Conservation (phyloP, 495 filamentous ascomycete genomes). For the Cercophora samala region DNA sequence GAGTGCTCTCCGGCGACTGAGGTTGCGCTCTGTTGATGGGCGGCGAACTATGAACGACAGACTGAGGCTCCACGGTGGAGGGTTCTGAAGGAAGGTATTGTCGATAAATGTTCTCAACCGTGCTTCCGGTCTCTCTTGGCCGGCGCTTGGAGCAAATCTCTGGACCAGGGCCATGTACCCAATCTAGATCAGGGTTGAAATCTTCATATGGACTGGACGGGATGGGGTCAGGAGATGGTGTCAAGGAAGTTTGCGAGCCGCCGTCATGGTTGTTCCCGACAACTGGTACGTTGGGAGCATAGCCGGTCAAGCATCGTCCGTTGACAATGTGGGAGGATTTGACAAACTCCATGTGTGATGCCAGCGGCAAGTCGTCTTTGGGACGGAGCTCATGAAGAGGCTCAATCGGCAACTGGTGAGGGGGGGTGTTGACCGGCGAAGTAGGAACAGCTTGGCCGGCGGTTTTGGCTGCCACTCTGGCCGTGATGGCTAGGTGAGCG, state of each 20-base stretch:
- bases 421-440: slow-evolving; percentile 14
- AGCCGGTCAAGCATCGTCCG: slow-evolving; percentile 19
- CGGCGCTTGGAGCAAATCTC: slow-evolving; percentile 6
- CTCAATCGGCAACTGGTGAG: background rate
- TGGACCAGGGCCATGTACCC: background rate
- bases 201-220: background rate
- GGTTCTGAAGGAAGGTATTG: slow-evolving; percentile 26
- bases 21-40: background rate
- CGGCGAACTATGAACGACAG: background rate
- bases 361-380: slow-evolving; percentile 9
- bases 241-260: background rate
- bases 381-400: background rate
- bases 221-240: background rate
- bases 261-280: background rate
- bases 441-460: slow-evolving; percentile 1
- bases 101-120: slow-evolving; percentile 33
- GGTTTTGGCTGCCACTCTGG: slow-evolving; percentile 15
- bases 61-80: background rate
- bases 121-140: slow-evolving; percentile 26
- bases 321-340: slow-evolving; percentile 6
- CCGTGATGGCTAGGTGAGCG: slow-evolving; percentile 31
- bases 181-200: slow-evolving; percentile 4
- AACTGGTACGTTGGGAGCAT: background rate
- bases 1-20: background rate
- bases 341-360: slow-evolving; percentile 15